Conservation (phyloP, 1,284 basidiomycete species). For the Pterula multifida region DNA sequence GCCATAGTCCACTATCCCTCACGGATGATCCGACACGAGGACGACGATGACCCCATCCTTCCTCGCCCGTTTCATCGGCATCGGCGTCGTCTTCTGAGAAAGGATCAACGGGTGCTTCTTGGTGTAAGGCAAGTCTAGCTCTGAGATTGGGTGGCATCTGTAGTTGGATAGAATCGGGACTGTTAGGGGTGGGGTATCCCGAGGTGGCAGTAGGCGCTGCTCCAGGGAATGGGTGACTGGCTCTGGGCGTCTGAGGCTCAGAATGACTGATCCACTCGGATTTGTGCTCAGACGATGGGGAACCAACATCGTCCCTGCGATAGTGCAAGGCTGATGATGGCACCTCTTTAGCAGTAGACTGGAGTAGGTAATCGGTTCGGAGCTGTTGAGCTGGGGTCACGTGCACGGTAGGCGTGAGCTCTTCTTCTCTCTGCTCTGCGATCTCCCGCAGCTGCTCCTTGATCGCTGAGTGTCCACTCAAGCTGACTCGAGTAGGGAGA, state of each 20-base stretch:
- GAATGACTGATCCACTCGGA: background rate
- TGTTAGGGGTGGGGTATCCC: background rate
- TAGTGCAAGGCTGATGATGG: background rate
- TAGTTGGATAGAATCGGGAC: background rate
- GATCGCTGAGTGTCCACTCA: background rate
- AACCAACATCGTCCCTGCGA: background rate
- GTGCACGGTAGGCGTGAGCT: background rate
- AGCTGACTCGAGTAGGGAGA: slow-evolving; percentile 25
- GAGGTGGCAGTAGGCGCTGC: background rate
- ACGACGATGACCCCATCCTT: background rate
- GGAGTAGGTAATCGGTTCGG: background rate
- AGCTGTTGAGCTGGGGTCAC: background rate
- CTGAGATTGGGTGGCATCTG: background rate
- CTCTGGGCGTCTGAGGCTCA: background rate
- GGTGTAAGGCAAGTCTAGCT: background rate
- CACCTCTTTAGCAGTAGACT: no score
- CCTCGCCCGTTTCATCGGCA: background rate
- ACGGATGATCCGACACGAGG: background rate
- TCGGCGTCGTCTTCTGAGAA: background rate
- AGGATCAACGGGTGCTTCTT: background rate
- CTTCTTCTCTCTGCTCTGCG: background rate
- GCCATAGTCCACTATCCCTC: background rate
- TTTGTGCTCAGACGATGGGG: background rate
- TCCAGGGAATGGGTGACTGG: background rate
- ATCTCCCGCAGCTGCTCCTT: background rate